Base-by-base conservation (phyloP, 2,329 filamentous ascomycete species). In the Fusarium sp. region DNA sequence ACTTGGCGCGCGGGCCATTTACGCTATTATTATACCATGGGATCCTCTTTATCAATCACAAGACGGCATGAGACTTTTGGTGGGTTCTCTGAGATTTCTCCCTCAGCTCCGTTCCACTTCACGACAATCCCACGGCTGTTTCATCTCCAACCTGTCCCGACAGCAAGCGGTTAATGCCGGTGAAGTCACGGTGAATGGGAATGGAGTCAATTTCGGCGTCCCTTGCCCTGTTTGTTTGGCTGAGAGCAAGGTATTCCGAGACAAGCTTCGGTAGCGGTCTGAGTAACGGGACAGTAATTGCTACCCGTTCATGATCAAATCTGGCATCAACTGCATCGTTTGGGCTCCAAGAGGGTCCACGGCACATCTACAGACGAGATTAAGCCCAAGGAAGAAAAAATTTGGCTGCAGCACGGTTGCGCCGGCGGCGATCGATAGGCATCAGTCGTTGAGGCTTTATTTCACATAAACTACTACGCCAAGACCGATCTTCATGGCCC, bases 1-100 rank as follows among this genome's bases (percentile, higher is more conserved):
- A 75, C 57, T 71, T 67, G 76, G 65, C 70, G 72, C 69, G 69
- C 69, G 67, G 72, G 63, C 69, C 72, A 67, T 67, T 78, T 77
- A 78, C 76, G 75, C 75, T 77, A 78, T 78, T 75, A 78, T 78
- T 78, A 78, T 78, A 74, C 65, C 68, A 78, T 71, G 35, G 75
- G 65, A 76, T 77, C 75, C 75, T 71, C 75, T 39, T 73, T 72
- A 66, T 72, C 67, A 72, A 78, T 76, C 76, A 77, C 68, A 75
- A 75, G 72, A 72, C 57, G 66, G 65, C 43, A 58, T 69, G 70
- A 77, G 69, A 72, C 59, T 77, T 70, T 68, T 59, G 50, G 72
- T 75, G 72, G 72, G 63, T 73, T 73, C 37, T 41, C 8, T 54
- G 31, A 66, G 58, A 41, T 73, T 60, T 60, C 65, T 74, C 54